phyloP scores from a whole-genome alignment of 2,329 filamentous ascomycete species.

The Microcyclosporella mali region DNA sequence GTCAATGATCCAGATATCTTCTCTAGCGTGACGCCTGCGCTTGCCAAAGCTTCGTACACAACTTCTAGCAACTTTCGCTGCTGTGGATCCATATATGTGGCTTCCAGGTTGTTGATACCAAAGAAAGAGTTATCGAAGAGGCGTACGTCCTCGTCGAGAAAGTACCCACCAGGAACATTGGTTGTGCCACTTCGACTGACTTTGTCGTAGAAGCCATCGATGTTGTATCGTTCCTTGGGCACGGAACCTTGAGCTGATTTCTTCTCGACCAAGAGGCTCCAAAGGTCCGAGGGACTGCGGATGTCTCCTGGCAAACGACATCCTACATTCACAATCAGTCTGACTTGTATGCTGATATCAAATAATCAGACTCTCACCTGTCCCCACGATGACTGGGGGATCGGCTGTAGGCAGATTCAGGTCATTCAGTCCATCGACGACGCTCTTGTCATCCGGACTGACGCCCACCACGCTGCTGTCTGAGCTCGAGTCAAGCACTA shows the following conservation, averaged over 20 bases:
- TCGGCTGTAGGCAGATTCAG: too few species aligned
- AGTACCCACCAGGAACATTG: slow-evolving; percentile 20
- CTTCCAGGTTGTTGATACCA: slow-evolving; percentile 34
- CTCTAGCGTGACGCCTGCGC: slow-evolving; percentile 7
- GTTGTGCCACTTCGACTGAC: neutral
- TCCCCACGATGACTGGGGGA: too few species aligned
- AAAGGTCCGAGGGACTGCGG: neutral
- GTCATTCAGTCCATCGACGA: too few species aligned
- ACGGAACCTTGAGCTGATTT: slow-evolving; percentile 4
- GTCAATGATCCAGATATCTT: slow-evolving; percentile 7
- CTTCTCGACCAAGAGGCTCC: neutral
- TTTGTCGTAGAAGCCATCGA: slow-evolving; percentile 13
- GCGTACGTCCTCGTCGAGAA: slow-evolving; percentile 24
- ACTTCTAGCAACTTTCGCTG: slow-evolving; percentile 36
- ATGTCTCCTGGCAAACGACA: neutral
- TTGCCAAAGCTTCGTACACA: slow-evolving; percentile 36
- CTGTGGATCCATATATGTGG: slow-evolving; percentile 40
- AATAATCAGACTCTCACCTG: too few species aligned
- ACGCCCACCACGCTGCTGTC: too few species aligned
- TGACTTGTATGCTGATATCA: too few species aligned
- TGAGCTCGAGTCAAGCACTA: too few species aligned
- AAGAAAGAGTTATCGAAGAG: slow-evolving; percentile 39
- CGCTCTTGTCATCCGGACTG: too few species aligned
- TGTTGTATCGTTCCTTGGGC: slow-evolving; percentile 24
- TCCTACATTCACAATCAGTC: neutral